These are phyloP conservation scores for Talaromyces amestolkiae DNA, from an alignment of 2,329 filamentous ascomycete genomes.

Conservation along the genomic window DNA sequence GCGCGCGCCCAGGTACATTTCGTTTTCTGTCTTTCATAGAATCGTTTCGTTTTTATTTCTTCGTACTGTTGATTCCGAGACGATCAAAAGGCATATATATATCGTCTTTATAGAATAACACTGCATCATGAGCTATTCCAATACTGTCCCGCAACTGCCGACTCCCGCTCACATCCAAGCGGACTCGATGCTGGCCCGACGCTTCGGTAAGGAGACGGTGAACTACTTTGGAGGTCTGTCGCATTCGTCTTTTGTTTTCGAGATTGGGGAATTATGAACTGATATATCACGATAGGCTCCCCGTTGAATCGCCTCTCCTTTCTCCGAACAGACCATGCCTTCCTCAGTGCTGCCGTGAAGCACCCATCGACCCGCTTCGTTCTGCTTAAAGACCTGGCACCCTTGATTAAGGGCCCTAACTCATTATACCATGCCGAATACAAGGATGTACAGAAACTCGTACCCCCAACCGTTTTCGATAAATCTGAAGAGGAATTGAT, in stretches of 20 bases:
- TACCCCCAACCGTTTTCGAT: conserved; percentile 69
- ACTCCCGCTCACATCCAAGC: conserved; percentile 57
- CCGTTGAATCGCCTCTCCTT: conserved; percentile 52
- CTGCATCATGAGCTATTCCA: conserved; percentile 15
- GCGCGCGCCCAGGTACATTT: neutral
- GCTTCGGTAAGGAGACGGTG: conserved; percentile 50
- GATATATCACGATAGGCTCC: conserved; percentile 38
- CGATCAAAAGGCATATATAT: neutral
- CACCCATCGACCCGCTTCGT: conserved; percentile 62
- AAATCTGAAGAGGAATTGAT: conserved; percentile 70
- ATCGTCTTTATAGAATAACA: neutral
- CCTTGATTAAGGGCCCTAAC: conserved; percentile 61
- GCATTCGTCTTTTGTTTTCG: conserved; percentile 10
- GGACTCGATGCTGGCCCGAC: conserved; percentile 54
- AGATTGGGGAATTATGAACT: neutral
- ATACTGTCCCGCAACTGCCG: conserved; percentile 45
- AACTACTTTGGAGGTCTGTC: conserved; percentile 51
- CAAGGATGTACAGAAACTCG: conserved; percentile 66
- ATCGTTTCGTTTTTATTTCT: neutral
- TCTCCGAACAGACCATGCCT: conserved; percentile 47
- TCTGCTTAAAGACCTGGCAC: conserved; percentile 73
- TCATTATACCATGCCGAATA: conserved; percentile 67
- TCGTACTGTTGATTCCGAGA: neutral
- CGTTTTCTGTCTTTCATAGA: neutral
- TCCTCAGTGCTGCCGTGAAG: conserved; percentile 48